Base-by-base conservation (phyloP, 768 basidiomycete genomes). In the Russula virescens region DNA sequence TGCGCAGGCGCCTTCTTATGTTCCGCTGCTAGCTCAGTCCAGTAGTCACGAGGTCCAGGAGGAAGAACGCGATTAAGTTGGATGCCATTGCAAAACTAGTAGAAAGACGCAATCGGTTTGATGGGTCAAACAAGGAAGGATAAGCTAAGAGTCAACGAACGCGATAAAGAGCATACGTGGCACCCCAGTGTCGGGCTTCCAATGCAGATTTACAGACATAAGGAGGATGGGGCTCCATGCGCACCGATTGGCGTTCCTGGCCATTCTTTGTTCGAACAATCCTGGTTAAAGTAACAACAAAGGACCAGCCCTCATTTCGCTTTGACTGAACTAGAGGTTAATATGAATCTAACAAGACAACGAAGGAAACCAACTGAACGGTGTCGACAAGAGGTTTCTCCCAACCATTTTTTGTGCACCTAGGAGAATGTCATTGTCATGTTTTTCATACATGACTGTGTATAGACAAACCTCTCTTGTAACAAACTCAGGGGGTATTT, bases 121-220 rank as follows among this genome's bases (percentile, higher is more conserved):
- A 69, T 63, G 57, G 53, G 48, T 66, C 56, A 56, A 46, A 65
- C 43, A 61, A 28, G 59, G 55, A 55, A 21, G 2, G 9, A 46
- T 43, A 31, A 43, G 34, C 23, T 25, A n/a, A 28, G 51, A 28
- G 50, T 18, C 54, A 50, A 85, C 88, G 75, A 75, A 94, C 92
- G 68, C 93, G 85, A 73, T 94, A 90, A 57, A 96, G 75, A 45
- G 90, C 89, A 68, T 90, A 93, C 3, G 87, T 88, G 18, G 93
- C 93, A 43, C 87, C 93, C 87, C 90, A 94, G 71, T 97, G 94
- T 58, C 87, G 88, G 31, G 94, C 93, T 74, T 96, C 91, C 25
- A 87, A 71, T 8, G 85, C 80, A n/a, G 86, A 85, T 2, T 82
- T 78, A 64, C 83, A 78, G 49, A 81, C 75, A 66, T 89, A 82